phyloP scores from a whole-genome alignment of 1,139 yeast genomes.

The Blastobotrys aristatus region DNA sequence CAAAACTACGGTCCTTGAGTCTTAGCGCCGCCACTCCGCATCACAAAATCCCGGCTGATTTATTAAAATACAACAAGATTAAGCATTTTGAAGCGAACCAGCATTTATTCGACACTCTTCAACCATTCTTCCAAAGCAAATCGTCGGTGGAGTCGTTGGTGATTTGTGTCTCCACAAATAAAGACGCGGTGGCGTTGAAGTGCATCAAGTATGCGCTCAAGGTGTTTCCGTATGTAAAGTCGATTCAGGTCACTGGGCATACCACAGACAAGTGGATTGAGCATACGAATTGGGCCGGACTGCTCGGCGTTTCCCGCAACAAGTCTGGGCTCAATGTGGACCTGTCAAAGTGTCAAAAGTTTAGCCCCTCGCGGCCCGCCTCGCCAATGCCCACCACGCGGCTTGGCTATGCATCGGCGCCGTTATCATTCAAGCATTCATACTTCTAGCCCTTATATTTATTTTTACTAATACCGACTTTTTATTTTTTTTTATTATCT shows the following conservation, averaged over 20 bases:
- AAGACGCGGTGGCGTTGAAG: slow-evolving; percentile 8
- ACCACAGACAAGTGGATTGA: slow-evolving; percentile 11
- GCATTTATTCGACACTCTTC: slow-evolving; percentile 7
- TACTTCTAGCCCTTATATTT: not conserved
- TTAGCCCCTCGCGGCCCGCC: not conserved
- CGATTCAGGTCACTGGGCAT: slow-evolving; percentile 8
- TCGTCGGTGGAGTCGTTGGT: not conserved
- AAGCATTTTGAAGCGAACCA: slow-evolving; percentile 8
- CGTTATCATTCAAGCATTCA: not conserved
- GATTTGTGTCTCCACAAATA: slow-evolving; percentile 8
- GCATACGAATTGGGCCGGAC: slow-evolving; percentile 9
- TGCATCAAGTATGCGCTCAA: slow-evolving; percentile 8
- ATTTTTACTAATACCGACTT: not conserved
- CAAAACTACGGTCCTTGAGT: not conserved
- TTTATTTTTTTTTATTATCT: not conserved
- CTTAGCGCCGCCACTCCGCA: slow-evolving; percentile 3
- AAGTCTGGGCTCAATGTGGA: slow-evolving; percentile 2
- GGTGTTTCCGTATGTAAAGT: slow-evolving; percentile 5
- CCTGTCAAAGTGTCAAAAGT: slow-evolving; percentile 6
- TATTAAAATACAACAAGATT: slow-evolving; percentile 4
- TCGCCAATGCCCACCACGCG: not conserved
- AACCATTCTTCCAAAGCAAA: slow-evolving; percentile 1
- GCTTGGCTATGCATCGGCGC: too few species aligned
- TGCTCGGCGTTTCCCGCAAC: slow-evolving; percentile 7
- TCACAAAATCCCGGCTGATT: slow-evolving; percentile 4